Evolutionary conservation across 148 eudicot species (phyloP), one percentile per base, ranked within the genome.

Genomic region (Heliamphora exappendiculata): DNA sequence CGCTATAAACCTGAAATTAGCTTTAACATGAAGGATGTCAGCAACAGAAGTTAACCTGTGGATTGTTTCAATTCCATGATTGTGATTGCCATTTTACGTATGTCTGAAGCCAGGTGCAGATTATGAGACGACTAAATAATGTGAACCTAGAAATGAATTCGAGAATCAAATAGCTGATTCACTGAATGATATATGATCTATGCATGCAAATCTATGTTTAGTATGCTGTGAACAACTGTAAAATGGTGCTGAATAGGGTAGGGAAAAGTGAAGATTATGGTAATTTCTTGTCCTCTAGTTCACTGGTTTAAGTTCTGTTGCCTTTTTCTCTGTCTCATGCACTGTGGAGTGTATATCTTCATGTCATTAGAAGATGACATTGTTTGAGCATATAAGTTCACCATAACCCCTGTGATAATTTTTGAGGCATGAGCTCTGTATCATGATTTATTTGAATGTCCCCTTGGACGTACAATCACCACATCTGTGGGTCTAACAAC

Each of bases 401-500:
- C 29, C 36, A 29, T 62, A 7, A 42, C 39, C 69, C 3, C 42
- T n/a, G 3, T 62, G 29, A 12, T 28, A 29, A 34, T 44, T 62
- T 31, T 75, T 31, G 39, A 12, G 58, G 57, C 59, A 45, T 5
- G 29, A 62, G 22, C 11, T 42, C 1, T 45, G 57, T 74, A 33
- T 63, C 16, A 13, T 14, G 44, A 26, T 5, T 33, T 16, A 8
- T 71, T 10, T 50, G 22, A 59, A 14, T 1, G 39, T 20, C 28
- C 39, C 20, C 68, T 17, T 29, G 55, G 47, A 19, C 20, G 55
- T 31, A 29, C 19, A 41, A 33, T 59, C 28, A 59, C 62, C 49
- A 4, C 24, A 12, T 54, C 33, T 55, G 14, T 67, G 44, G 57
- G 26, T 47, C 76, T 81, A 78, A 81, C 73, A 78, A 72, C 62